Base-by-base conservation (phyloP, 805 yeast genomes). In the Lipomyces sp. region DNA sequence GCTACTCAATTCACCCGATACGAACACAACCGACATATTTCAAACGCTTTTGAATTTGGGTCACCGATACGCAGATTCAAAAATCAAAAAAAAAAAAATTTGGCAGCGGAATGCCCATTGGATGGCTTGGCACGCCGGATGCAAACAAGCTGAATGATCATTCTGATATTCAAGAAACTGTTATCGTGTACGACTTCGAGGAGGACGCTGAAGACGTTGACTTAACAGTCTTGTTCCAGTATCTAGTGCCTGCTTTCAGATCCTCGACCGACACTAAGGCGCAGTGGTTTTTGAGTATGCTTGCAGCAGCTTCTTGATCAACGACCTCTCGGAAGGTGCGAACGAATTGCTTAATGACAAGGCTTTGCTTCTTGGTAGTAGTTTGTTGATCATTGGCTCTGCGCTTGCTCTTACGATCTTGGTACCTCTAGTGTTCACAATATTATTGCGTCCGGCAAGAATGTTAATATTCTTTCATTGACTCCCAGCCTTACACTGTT, bases 341-440 rank as follows among this genome's bases (percentile, higher is more conserved):
- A 69, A 78, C 30, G 77, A 81, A n/a, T 75, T 92, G 34, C 78
- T 89, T 62, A 77, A 79, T 2, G 76, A 81, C 54, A 78, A 81
- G 64, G 82, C 83, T 6, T 79, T 77, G 65, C 85, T 90, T 72
- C 70, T 74, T 35, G 76, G 82, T 63, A 81, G 81, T 60, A 81
- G 89, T 10, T 81, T 85, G 62, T 94, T 98, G 98, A 82, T 94
- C 66, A 82, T 94, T 64, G 97, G 98, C 45, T 92, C 97, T 29
- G 98, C 77, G 86, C 95, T 42, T 94, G 98, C 98, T 85, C 97
- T 29, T 92, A 88, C 76, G 98, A 94, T 79, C 81, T 91, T 73
- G 98, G 98, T 54, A 82, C 90, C 69, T 89, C 97, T 5, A 97
- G 98, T 76, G 88, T 94, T 60, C 98, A 94, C 77, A 88, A 89